Percentiles rank a stretch among this genome's conserved stretches.
These are phyloP conservation scores for Hymenoscyphus infarciens DNA, from an alignment of 2,329 filamentous ascomycete genomes.

Conservation along the genomic window DNA sequence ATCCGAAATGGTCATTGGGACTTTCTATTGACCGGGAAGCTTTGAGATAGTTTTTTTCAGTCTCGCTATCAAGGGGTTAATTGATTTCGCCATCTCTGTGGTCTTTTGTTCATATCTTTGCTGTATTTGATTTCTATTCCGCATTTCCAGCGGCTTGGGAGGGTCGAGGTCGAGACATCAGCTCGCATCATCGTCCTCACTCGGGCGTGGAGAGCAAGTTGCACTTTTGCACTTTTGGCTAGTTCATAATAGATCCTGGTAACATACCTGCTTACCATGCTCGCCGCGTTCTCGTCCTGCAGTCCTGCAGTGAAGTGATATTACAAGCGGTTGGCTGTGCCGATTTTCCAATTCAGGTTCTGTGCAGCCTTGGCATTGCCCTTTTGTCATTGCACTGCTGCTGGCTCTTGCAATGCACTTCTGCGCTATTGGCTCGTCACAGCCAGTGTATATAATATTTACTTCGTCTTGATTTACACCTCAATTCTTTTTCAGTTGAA, in stretches of 20 bases:
- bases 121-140: not conserved
- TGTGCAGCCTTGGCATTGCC: not conserved
- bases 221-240: not conserved
- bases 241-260: not conserved
- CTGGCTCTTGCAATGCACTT: not conserved
- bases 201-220: not conserved
- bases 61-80: not conserved
- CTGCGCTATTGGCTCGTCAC: not conserved
- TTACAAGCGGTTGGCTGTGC: not conserved
- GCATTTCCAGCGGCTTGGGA: not conserved
- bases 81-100: not conserved
- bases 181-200: not conserved
- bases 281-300: not conserved
- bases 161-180: not conserved
- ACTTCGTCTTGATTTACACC: no score
- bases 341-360: not conserved
- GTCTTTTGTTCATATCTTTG: not conserved
- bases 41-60: not conserved
- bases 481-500: no score
- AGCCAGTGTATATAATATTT: not conserved
- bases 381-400: not conserved
- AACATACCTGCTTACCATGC: not conserved
- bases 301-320: no score
- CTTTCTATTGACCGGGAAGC: slow-evolving; percentile 2
- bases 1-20: slow-evolving; percentile 1